Conservation (phyloP, 1,139 yeast species). For the Hemisphaericaspora xylanilytica region DNA sequence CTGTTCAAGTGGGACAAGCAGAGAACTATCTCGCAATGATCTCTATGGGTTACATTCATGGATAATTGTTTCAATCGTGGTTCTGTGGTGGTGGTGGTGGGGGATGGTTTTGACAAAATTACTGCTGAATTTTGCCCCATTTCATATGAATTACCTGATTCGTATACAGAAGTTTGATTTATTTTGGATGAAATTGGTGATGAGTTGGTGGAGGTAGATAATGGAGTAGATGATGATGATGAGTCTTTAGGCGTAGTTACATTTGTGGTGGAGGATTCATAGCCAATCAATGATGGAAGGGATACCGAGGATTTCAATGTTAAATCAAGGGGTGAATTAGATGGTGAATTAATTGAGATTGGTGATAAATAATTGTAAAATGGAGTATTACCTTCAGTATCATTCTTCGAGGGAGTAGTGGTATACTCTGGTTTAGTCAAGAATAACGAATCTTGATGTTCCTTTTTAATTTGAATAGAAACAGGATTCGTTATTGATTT, state of each 20-base stretch:
- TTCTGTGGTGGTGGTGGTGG: constrained; percentile 1
- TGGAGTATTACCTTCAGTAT: constrained; percentile 5
- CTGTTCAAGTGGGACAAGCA: constrained; percentile 27
- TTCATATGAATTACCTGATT: constrained; percentile 27
- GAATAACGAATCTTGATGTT: constrained; percentile 1
- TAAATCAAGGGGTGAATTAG: constrained; percentile 42
- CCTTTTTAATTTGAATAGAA: constrained; percentile 8
- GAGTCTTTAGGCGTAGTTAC: constrained; percentile 15
- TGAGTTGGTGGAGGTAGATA: background rate
- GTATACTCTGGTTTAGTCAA: background rate
- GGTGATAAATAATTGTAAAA: constrained; percentile 45
- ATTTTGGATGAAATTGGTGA: background rate
- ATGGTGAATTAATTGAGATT: constrained; percentile 43
- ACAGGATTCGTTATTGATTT: constrained; percentile 6
- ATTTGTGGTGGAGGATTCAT: constrained; percentile 32
- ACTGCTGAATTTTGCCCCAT: constrained; percentile 55
- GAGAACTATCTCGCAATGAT: constrained; percentile 25
- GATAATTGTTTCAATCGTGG: constrained; percentile 4
- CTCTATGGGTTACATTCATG: background rate
- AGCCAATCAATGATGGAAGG: constrained; percentile 20
- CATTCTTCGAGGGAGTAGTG: too few relatives aligned
- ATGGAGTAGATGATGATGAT: constrained; percentile 7
- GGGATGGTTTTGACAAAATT: constrained; percentile 31
- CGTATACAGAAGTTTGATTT: constrained; percentile 6
- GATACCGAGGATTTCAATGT: constrained; percentile 24